Conservation (phyloP, 2,329 filamentous ascomycete genomes). For the Peltaster fructicola region DNA sequence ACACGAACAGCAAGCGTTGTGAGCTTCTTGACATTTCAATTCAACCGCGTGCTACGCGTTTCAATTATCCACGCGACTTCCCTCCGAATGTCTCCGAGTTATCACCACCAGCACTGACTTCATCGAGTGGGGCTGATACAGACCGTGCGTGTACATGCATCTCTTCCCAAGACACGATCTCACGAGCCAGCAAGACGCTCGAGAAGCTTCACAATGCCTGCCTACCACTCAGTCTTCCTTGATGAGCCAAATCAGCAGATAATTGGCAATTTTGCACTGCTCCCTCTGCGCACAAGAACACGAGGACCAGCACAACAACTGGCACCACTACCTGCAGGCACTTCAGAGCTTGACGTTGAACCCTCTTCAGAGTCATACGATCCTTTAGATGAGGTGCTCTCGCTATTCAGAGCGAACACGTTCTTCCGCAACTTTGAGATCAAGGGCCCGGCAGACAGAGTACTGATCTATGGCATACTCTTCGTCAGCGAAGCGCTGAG, state of each 20-base stretch:
- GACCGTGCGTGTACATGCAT: too few species aligned
- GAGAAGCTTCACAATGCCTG: constrained; percentile 22
- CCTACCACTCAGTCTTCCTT: constrained; percentile 95
- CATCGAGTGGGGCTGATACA: too few species aligned
- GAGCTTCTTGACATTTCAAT: too few species aligned
- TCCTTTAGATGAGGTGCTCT: constrained; percentile 81
- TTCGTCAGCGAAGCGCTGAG: constrained; percentile 80
- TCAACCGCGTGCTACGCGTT: too few species aligned
- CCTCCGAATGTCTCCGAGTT: too few species aligned
- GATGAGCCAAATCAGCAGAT: constrained; percentile 54
- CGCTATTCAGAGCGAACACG: constrained; percentile 90
- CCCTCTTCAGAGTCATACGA: constrained; percentile 88
- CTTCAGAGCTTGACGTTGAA: constrained; percentile 45
- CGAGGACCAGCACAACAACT: constrained; percentile 89
- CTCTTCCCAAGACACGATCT: too few species aligned
- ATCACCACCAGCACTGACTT: too few species aligned
- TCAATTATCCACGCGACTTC: too few species aligned
- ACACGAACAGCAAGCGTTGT: too few species aligned
- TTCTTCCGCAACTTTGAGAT: constrained; percentile 99
- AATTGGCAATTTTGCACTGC: constrained; percentile 80
- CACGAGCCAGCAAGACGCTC: constrained; percentile 1
- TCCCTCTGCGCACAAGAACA: constrained; percentile 85
- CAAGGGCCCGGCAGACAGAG: constrained; percentile 81
- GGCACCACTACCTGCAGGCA: constrained; percentile 33
- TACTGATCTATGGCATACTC: constrained; percentile 91